A percentile compares a stretch with the other conserved stretches of the same genome.
These are phyloP conservation scores for Ettlia oleoabundans DNA, from an alignment of 139 green algal genomes.

Conservation along the genomic window DNA sequence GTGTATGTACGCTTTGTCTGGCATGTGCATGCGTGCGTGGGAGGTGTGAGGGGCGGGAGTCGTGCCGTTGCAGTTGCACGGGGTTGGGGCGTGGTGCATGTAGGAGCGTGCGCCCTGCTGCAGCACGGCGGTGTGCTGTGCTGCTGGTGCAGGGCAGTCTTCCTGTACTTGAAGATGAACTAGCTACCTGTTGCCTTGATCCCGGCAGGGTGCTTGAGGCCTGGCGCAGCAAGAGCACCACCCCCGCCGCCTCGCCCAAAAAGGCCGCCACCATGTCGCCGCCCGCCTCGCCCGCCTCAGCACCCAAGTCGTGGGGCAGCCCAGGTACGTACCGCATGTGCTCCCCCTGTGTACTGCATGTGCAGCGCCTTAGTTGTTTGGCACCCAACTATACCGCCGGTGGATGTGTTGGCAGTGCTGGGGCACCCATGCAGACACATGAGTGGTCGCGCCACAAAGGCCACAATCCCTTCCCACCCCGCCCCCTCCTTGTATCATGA, in stretches of 20 bases:
- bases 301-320: background rate
- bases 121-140: background rate
- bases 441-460: too few relatives aligned
- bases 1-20: background rate
- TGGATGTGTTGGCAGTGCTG: background rate
- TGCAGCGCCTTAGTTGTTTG: too few relatives aligned
- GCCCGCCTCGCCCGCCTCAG: constrained; percentile 1
- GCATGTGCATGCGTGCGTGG: background rate
- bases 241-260: constrained; percentile 33
- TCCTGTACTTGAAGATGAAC: background rate
- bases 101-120: background rate
- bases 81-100: too few relatives aligned
- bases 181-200: background rate
- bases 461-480: background rate
- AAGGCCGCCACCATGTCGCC: background rate
- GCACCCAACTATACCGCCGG: too few relatives aligned
- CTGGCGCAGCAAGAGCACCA: constrained; percentile 49
- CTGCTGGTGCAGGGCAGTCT: background rate
- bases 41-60: background rate
- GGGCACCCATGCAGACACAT: background rate
- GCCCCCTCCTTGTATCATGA: background rate
- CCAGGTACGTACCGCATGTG: too few relatives aligned
- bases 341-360: too few relatives aligned
- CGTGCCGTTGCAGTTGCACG: too few relatives aligned
- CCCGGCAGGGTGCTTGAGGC: constrained; percentile 39